These are phyloP conservation scores for Blepharisma undulans DNA, from an alignment of 169 alveolate species.

Conservation along the genomic window DNA sequence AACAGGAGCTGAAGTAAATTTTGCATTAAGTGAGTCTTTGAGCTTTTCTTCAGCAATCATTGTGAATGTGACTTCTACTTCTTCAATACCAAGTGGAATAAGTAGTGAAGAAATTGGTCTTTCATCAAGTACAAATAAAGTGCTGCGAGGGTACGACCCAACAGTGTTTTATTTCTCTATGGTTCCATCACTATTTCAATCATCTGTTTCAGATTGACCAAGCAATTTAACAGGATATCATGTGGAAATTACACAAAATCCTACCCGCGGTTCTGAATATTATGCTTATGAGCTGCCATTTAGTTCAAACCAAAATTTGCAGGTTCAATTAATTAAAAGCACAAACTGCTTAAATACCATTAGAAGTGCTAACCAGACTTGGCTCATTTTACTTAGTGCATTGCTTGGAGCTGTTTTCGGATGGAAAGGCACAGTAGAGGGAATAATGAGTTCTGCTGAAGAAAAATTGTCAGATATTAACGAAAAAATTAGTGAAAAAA, in stretches of 20 bases:
- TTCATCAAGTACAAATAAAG: not conserved
- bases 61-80: not conserved
- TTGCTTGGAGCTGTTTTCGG: slow-evolving; percentile 23
- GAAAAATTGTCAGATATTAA: not conserved
- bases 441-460: not conserved
- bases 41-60: slow-evolving; percentile 12
- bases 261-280: not conserved
- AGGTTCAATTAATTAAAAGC: not conserved
- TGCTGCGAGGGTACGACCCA: not conserved
- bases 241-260: not conserved
- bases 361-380: not conserved
- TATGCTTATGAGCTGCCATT: not conserved
- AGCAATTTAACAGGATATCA: slow-evolving; percentile 14
- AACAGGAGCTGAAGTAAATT: not conserved
- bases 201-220: not conserved
- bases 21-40: not conserved
- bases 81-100: not conserved
- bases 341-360: not conserved
- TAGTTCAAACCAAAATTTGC: not conserved
- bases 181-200: slow-evolving; percentile 15
- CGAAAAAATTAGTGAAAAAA: not conserved
- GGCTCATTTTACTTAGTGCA: not conserved
- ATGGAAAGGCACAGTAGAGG: not conserved
- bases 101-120: not conserved
- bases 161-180: not conserved